phyloP scores from a whole-genome alignment of 306 rosid genomes.

The Cucumis cinereus region DNA sequence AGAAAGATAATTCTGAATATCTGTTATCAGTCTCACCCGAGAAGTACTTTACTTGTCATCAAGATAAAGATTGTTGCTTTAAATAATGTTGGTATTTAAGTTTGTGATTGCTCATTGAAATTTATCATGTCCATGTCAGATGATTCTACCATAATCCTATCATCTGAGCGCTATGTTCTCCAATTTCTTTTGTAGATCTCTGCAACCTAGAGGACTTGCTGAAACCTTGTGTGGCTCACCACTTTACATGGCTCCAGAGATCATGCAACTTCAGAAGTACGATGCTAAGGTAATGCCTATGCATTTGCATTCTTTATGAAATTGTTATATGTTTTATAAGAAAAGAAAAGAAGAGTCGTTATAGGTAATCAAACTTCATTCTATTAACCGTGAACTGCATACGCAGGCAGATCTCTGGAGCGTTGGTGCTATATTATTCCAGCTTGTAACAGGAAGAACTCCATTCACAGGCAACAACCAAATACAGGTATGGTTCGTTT shows the following conservation, averaged over 20 bases:
- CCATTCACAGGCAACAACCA: constrained; percentile 93
- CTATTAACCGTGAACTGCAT: constrained; percentile 34
- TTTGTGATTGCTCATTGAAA: constrained; percentile 1
- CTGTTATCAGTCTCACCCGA: not conserved
- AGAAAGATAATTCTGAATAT: not conserved
- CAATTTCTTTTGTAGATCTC: constrained; percentile 45
- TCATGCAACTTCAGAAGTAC: constrained; percentile 96
- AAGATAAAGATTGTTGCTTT: not conserved
- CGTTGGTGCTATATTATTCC: constrained; percentile 89
- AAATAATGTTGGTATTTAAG: not conserved
- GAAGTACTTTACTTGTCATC: not conserved
- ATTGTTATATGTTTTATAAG: no score
- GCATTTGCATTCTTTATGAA: constrained; percentile 1
- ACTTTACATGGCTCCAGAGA: constrained; percentile 99
- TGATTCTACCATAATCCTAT: not conserved
- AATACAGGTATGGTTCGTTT: constrained; percentile 47
- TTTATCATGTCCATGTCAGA: not conserved
- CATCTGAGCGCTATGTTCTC: not conserved
- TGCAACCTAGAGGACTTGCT: constrained; percentile 92
- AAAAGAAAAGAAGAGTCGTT: not conserved
- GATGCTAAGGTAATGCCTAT: constrained; percentile 81
- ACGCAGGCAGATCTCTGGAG: constrained; percentile 99
- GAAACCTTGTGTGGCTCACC: constrained; percentile 99
- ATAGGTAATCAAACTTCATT: constrained; percentile 15
- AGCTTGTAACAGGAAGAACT: constrained; percentile 85